Evolutionary conservation across 2,329 filamentous ascomycete species (phyloP).

Genomic region (Fusarium euwallaceae): DNA sequence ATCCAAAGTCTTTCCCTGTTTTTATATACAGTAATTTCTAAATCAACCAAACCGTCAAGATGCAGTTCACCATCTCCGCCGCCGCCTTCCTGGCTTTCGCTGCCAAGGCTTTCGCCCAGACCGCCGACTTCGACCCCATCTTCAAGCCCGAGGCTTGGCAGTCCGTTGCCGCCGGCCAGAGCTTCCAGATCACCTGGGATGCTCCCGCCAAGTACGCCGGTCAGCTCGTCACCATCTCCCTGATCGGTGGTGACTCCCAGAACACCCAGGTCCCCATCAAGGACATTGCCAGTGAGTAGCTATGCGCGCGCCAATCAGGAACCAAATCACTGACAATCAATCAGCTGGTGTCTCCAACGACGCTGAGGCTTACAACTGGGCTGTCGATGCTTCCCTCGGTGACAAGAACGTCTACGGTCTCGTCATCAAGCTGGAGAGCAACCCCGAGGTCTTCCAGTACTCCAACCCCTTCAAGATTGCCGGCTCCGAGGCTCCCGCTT

Average conservation of each 20-base stretch:
- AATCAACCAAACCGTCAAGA: slow-evolving; percentile 56
- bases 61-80: slow-evolving; percentile 65
- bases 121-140: slow-evolving; percentile 68
- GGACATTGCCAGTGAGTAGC: slow-evolving; percentile 65
- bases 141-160: slow-evolving; percentile 60
- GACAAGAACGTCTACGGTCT: slow-evolving; percentile 67
- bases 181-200: slow-evolving; percentile 66
- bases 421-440: slow-evolving; percentile 63
- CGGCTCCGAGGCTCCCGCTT: slow-evolving; percentile 42
- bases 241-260: slow-evolving; percentile 66
- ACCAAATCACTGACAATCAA: background rate
- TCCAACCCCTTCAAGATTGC: slow-evolving; percentile 71
- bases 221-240: slow-evolving; percentile 63
- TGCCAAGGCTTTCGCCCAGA: slow-evolving; percentile 66
- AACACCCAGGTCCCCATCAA: slow-evolving; percentile 57
- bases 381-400: slow-evolving; percentile 61
- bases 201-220: slow-evolving; percentile 56
- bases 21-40: slow-evolving; percentile 39
- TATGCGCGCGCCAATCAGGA: too few species aligned
- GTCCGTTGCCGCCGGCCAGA: slow-evolving; percentile 61
- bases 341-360: slow-evolving; percentile 63
- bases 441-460: slow-evolving; percentile 69
- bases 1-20: slow-evolving; percentile 34
- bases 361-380: slow-evolving; percentile 63
- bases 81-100: slow-evolving; percentile 66